Base-by-base conservation (phyloP, 495 filamentous ascomycete genomes). In the Penicillium arizonense region DNA sequence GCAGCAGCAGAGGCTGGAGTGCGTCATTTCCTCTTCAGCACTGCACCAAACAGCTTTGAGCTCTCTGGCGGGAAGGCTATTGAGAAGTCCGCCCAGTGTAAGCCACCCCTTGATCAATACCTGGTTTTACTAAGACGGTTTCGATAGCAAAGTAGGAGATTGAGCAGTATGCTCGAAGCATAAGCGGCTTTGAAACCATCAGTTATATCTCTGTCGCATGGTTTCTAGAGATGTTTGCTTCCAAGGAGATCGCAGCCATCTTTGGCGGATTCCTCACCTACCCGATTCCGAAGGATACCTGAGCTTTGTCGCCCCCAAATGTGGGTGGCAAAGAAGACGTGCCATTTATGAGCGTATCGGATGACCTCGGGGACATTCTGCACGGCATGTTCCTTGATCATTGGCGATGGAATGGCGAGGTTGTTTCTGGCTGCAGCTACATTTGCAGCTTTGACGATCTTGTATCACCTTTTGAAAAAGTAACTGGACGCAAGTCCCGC, bases 351-450 rank as follows among this genome's bases (percentile, higher is more conserved):
- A 51, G 56, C 37, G 56, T 70, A 4, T 20, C 42, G 0, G 62
- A 69, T 35, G 69, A 70, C 33, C 70, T 55, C 42, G 69, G 67
- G 2, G 69, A 72, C 44, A 58, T 69, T 33, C 56, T 72, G 1
- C 69, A 70, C 21, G 69, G 67, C 10, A 44, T 69, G 9, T 66
- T 70, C 24, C 47, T 70, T 2, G 61, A 70, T 11, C 67, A 63
- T 3, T 37, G 21, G 9, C 20, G 14, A 30, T 59, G 46, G 6
- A 30, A 30, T 30, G 28, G 6, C 2, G 8, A 30, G 28, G 28
- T 30, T 30, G 28, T 30, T 30, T 10, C 3, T 9, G 28, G 28
- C 6, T 30, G 28, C 7, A 30, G 28, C 28, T 2, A 30, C 7
- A 30, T 30, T 10, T 30, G 6, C 8, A 30, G 28, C 28, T 30